A percentile compares a stretch with the other conserved stretches of the same genome.
These are phyloP conservation scores for Solanum hybrid DNA, from an alignment of 305 asterid species.

Conservation along the genomic window DNA sequence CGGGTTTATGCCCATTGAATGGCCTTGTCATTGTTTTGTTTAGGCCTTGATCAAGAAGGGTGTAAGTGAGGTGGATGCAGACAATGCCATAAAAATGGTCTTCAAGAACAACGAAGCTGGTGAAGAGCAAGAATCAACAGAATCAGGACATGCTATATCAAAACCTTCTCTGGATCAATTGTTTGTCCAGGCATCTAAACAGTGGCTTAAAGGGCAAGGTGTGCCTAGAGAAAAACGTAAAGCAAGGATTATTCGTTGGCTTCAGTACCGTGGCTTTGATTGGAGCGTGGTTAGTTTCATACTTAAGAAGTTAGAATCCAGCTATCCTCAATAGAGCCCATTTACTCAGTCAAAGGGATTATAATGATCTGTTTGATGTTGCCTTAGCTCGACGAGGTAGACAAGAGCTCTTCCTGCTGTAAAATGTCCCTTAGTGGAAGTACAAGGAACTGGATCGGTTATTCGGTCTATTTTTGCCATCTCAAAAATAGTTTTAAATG, in stretches of 20 bases:
- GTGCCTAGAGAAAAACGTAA: constrained; percentile 52
- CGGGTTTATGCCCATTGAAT: background rate
- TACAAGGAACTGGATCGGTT: background rate
- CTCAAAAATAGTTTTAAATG: background rate
- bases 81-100: constrained; percentile 56
- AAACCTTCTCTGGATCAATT: constrained; percentile 59
- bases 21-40: background rate
- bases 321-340: constrained; percentile 28
- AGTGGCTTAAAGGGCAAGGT: constrained; percentile 59
- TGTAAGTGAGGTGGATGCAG: constrained; percentile 42
- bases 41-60: constrained; percentile 69
- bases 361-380: background rate
- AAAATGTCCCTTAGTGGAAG: background rate
- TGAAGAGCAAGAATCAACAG: constrained; percentile 23
- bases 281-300: constrained; percentile 42
- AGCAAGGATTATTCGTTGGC: constrained; percentile 75
- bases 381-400: background rate
- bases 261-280: constrained; percentile 83
- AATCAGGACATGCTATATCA: constrained; percentile 48
- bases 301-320: constrained; percentile 51
- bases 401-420: background rate
- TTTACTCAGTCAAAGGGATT: background rate
- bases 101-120: constrained; percentile 28
- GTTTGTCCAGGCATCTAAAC: constrained; percentile 59
- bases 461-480: background rate